Evolutionary conservation across 257 asterid species (phyloP).

Genomic region (Haberlea rhodopensis): DNA sequence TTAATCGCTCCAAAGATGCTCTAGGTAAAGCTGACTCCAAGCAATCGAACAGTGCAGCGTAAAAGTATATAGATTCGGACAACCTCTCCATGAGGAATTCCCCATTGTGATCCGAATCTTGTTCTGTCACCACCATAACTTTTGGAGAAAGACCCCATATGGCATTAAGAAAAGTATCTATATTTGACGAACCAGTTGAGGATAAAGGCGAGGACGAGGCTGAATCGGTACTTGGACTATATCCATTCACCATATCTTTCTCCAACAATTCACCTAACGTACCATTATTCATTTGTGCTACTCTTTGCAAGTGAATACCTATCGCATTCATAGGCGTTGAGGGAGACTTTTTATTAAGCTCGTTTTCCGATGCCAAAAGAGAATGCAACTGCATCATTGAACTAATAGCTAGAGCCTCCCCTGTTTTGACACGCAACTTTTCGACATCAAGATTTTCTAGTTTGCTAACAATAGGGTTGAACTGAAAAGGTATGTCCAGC

Average conservation of each 20-base stretch:
- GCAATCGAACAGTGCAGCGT: constrained; percentile 87
- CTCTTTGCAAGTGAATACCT: constrained; percentile 48
- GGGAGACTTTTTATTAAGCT: constrained; percentile 39
- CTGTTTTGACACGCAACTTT: constrained; percentile 72
- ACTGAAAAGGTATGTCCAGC: constrained; percentile 86
- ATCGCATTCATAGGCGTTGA: constrained; percentile 35
- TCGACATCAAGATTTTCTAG: constrained; percentile 69
- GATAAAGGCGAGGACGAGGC: constrained; percentile 69
- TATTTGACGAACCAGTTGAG: constrained; percentile 30
- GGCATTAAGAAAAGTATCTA: constrained; percentile 58
- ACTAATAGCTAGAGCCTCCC: constrained; percentile 83
- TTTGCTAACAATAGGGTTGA: constrained; percentile 64
- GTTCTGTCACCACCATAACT: constrained; percentile 85
- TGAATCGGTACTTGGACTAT: constrained; percentile 60
- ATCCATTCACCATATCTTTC: constrained; percentile 55
- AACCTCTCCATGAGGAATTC: constrained; percentile 77
- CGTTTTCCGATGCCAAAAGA: constrained; percentile 55
- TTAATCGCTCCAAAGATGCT: constrained; percentile 64
- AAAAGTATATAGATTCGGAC: constrained; percentile 71
- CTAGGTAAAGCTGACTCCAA: constrained; percentile 78
- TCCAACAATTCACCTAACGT: constrained; percentile 70
- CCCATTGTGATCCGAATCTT: constrained; percentile 81
- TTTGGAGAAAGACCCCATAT: constrained; percentile 80
- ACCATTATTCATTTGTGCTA: constrained; percentile 39
- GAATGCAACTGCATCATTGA: constrained; percentile 68